Base-by-base conservation (phyloP, 257 asterid genomes). In the Solanum piurae region DNA sequence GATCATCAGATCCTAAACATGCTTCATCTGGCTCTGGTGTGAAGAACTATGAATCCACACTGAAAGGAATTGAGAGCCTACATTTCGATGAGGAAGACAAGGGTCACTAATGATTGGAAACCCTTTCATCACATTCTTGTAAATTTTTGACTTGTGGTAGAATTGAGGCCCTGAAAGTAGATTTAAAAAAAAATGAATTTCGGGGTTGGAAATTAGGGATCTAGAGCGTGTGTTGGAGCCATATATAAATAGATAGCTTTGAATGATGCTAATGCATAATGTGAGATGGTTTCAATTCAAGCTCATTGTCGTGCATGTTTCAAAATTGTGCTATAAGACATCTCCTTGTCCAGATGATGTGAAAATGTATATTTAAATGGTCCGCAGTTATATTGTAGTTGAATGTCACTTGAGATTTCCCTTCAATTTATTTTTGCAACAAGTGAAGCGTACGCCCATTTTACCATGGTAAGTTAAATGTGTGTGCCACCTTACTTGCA, bases 61-160 rank as follows among this genome's bases (percentile, higher is more conserved):
- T 94, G 29, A 94, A 90, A 89, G 98, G 98, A 55, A 94, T 96
- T 37, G 96, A 94, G 91, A 89, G 91, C 86, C 88, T 96, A 86
- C 95, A 86, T 29, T 93, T 95, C 73, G 97, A 94, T 68, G 95
- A 94, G 33, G 94, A 92, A 85, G 94, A 92, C 88, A 91, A 91
- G 92, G 90, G 38, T 44, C 66, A 79, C 66, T 92, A 85, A 37
- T 89, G 85, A 90, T 72, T 86, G 85, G 86, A 37, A 16, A 49
- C 25, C 85, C 40, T 46, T 27, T 16, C 66, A 79, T 79, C 86
- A 27, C 83, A 37, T 86, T 86, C 75, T 89, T 91, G 92, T 91
- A 89, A 89, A 91, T 89, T 89, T 80, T 89, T 87, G 83, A 88
- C 85, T 73, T 79, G 90, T 89, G 92, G 74, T 79, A 66, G 84